Percentiles rank a stretch among this genome's conserved stretches.
phyloP scores from a whole-genome alignment of 768 basidiomycete genomes.

The Polyporus arcularius region DNA sequence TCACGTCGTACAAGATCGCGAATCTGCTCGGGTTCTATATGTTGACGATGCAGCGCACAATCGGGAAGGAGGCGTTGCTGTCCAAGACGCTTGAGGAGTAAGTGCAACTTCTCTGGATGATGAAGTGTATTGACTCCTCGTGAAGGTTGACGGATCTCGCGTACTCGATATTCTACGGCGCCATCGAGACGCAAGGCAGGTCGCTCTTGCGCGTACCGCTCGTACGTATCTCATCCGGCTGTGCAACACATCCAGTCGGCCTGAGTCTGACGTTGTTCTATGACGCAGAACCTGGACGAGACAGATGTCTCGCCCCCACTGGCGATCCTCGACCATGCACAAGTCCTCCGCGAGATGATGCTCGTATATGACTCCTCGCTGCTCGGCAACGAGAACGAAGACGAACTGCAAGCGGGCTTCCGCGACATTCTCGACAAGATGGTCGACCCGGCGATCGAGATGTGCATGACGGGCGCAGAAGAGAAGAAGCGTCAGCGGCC shows the following conservation, averaged over 20 bases:
- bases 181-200: conserved; percentile 82
- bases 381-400: conserved; percentile 51
- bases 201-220: conserved; percentile 54
- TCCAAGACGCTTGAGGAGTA: conserved; percentile 81
- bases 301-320: conserved; percentile 72
- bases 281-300: conserved; percentile 63
- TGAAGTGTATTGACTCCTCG: neutral
- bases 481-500: conserved; percentile 56
- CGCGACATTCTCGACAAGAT: conserved; percentile 79
- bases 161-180: conserved; percentile 85
- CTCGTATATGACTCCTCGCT: conserved; percentile 86
- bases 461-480: conserved; percentile 69
- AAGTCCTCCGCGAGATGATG: conserved; percentile 88
- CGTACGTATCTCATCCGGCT: conserved; percentile 37
- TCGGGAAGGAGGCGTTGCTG: conserved; percentile 81
- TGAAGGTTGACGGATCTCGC: conserved; percentile 77
- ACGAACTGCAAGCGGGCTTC: conserved; percentile 47
- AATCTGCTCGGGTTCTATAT: conserved; percentile 95
- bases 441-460: conserved; percentile 80
- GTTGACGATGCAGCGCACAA: conserved; percentile 89
- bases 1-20: conserved; percentile 89
- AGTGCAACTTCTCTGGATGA: neutral
- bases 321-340: conserved; percentile 77
- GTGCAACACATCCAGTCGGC: no score
- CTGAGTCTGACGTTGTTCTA: neutral